phyloP scores from a whole-genome alignment of 2,329 filamentous ascomycete species.

The Pyricularia sp. region DNA sequence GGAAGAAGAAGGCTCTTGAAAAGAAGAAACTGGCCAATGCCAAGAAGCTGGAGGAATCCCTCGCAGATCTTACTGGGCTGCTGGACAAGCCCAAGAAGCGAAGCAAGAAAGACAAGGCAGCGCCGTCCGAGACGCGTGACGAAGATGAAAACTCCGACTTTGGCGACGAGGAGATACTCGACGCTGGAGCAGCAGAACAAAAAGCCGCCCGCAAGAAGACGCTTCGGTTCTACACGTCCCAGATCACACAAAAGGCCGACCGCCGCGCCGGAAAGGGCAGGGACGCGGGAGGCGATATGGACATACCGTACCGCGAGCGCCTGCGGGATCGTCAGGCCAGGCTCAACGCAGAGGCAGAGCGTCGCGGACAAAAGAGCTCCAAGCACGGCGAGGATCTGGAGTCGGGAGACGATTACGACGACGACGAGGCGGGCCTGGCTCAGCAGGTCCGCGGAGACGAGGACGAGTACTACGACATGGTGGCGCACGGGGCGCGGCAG shows the following conservation, averaged over 20 bases:
- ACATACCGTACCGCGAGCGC: conserved; percentile 83
- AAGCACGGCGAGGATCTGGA: conserved; percentile 58
- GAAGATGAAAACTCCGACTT: conserved; percentile 73
- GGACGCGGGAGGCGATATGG: conserved; percentile 68
- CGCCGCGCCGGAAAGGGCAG: conserved; percentile 66
- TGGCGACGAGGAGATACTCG: conserved; percentile 77
- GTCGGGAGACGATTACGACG: conserved; percentile 55
- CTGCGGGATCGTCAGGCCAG: conserved; percentile 77
- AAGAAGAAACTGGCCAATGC: conserved; percentile 29
- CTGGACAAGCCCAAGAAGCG: conserved; percentile 37
- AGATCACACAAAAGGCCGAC: conserved; percentile 91
- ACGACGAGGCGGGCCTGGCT: conserved; percentile 36
- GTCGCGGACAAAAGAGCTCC: conserved; percentile 60
- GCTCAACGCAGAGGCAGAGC: conserved; percentile 81
- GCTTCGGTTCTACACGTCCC: conserved; percentile 94
- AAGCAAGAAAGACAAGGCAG: conserved; percentile 29
- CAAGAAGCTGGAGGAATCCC: conserved; percentile 57
- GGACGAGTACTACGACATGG: conserved; percentile 83
- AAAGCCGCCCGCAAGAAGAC: conserved; percentile 87
- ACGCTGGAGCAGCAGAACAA: conserved; percentile 69
- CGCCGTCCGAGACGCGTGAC: conserved; percentile 25
- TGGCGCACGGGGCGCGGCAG: conserved; percentile 58
- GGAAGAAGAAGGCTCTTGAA: conserved; percentile 16
- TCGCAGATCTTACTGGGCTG: conserved; percentile 62
- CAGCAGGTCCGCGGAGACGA: conserved; percentile 32